These are phyloP conservation scores for Artemisia tridentata DNA, from an alignment of 129 eudicot species.

Conservation along the genomic window DNA sequence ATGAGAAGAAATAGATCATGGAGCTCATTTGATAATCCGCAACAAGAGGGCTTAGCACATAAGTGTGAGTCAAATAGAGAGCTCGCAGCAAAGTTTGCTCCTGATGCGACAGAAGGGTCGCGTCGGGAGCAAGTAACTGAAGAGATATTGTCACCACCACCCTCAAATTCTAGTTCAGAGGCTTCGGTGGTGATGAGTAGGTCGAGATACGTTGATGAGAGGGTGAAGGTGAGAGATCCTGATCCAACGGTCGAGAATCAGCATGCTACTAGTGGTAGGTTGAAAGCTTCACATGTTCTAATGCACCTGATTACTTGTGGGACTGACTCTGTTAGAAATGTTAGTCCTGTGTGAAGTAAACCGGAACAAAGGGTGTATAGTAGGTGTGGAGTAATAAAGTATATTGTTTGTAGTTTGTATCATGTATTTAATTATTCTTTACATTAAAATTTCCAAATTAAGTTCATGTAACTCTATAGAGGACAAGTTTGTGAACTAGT, in stretches of 20 bases:
- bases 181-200: constrained; percentile 33
- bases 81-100: constrained; percentile 29
- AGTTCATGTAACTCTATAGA: too few species aligned
- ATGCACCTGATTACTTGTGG: constrained; percentile 42
- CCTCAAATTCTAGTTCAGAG: constrained; percentile 43
- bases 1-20: constrained; percentile 25
- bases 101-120: constrained; percentile 30
- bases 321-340: constrained; percentile 19
- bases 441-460: too few species aligned
- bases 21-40: constrained; percentile 25
- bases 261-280: constrained; percentile 25
- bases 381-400: too few species aligned
- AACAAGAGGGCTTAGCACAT: constrained; percentile 25
- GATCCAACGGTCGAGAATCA: constrained; percentile 17
- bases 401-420: too few species aligned
- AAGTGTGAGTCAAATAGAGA: constrained; percentile 50
- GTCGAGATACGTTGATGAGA: constrained; percentile 24
- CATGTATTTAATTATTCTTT: too few species aligned
- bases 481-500: too few species aligned
- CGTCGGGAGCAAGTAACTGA: constrained; percentile 8
- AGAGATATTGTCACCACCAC: constrained; percentile 35
- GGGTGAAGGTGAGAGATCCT: background rate
- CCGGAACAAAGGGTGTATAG: too few species aligned
- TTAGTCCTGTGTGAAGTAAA: too few species aligned
- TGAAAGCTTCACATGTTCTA: constrained; percentile 37